A percentile compares a stretch with the other conserved stretches of the same genome.
Evolutionary conservation across 2,329 filamentous ascomycete species (phyloP).

Genomic region (Cercospora janseana): DNA sequence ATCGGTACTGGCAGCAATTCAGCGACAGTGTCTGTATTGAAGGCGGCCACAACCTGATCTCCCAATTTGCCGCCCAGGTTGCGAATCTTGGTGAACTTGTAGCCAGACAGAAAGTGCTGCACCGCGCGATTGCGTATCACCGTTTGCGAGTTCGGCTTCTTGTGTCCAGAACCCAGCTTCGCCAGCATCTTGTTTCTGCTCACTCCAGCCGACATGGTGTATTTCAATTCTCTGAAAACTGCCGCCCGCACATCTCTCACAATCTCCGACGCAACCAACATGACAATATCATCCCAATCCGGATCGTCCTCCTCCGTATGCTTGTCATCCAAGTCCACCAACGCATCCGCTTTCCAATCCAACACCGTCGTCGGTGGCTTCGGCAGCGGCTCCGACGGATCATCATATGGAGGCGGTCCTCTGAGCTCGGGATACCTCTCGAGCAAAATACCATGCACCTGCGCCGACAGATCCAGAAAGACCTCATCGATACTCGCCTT

Average conservation of each 20-base stretch:
- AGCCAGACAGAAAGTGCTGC: conserved; percentile 71
- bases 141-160: conserved; percentile 92
- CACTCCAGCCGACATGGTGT: conserved; percentile 89
- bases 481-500: conserved; percentile 96
- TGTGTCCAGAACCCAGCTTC: conserved; percentile 86
- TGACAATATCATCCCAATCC: conserved; percentile 94
- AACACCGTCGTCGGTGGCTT: conserved; percentile 69
- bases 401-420: conserved; percentile 68
- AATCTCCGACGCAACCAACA: conserved; percentile 85
- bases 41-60: conserved; percentile 76
- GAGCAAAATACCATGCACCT: conserved; percentile 73
- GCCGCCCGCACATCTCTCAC: conserved; percentile 69
- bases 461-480: conserved; percentile 84
- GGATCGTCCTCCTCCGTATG: conserved; percentile 76
- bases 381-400: conserved; percentile 67
- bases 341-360: conserved; percentile 74
- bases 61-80: conserved; percentile 95
- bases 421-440: conserved; percentile 72
- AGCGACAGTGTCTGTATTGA: conserved; percentile 74
- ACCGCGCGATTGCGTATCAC: conserved; percentile 85
- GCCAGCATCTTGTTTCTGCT: conserved; percentile 92
- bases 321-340: conserved; percentile 52
- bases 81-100: conserved; percentile 93
- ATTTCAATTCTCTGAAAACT: conserved; percentile 69
- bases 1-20: conserved; percentile 71